Evolutionary conservation across 2,329 filamentous ascomycete species (phyloP).

Genomic region (Hypoxylon sp.): DNA sequence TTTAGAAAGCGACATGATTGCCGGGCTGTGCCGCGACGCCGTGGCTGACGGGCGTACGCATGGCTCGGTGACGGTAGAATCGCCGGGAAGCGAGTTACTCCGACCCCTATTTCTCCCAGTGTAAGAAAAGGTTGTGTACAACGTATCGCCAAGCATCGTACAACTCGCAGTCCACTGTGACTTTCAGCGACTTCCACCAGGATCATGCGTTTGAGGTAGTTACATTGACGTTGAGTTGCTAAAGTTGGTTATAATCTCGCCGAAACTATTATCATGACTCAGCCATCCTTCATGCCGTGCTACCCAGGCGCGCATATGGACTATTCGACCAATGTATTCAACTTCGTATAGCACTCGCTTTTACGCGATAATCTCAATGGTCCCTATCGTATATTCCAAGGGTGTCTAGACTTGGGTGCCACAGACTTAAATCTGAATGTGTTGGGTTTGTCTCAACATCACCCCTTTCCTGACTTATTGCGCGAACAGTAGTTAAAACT

Average conservation of each 20-base stretch:
- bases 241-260: conserved; percentile 19
- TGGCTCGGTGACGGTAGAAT: conserved; percentile 37
- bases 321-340: background rate
- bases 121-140: conserved; percentile 18
- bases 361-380: conserved; percentile 5
- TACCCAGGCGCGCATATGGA: conserved; percentile 1
- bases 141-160: conserved; percentile 3
- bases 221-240: conserved; percentile 11
- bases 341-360: background rate
- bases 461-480: conserved; percentile 1
- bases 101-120: conserved; percentile 17
- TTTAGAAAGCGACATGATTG: conserved; percentile 16
- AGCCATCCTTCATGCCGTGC: conserved; percentile 11
- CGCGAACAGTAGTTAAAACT: background rate
- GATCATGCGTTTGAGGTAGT: background rate
- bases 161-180: background rate
- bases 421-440: conserved; percentile 19
- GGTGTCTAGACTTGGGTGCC: conserved; percentile 1
- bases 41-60: conserved; percentile 29
- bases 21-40: conserved; percentile 13
- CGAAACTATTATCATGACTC: conserved; percentile 25
- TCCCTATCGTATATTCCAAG: conserved; percentile 7
- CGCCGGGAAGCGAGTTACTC: conserved; percentile 40
- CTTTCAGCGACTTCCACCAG: conserved; percentile 2
- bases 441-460: conserved; percentile 18